A percentile compares a stretch with the other conserved stretches of the same genome.
phyloP scores from a whole-genome alignment of 345 rosid species.

The Psidium guajava region DNA sequence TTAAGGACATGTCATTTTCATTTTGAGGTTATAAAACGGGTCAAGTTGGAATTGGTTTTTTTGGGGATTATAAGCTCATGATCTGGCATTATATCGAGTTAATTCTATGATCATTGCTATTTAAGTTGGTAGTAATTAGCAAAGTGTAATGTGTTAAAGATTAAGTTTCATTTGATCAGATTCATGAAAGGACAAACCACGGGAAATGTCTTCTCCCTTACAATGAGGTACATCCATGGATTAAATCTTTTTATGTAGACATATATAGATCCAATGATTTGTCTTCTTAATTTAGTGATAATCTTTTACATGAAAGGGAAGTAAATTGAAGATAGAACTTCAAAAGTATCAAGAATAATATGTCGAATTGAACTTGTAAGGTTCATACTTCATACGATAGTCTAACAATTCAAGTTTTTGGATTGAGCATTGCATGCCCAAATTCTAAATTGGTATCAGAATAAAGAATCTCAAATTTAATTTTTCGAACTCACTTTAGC shows the following conservation, averaged over 20 bases:
- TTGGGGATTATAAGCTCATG: background rate
- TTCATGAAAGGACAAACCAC: background rate
- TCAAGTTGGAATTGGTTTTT: background rate
- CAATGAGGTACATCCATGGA: background rate
- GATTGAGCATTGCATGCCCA: background rate
- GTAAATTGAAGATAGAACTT: background rate
- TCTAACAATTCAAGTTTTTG: background rate
- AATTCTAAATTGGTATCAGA: background rate
- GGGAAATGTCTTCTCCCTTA: background rate
- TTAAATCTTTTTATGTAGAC: background rate
- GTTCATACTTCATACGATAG: background rate
- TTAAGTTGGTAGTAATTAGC: background rate
- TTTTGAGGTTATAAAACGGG: background rate
- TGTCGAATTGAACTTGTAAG: background rate
- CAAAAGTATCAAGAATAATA: background rate
- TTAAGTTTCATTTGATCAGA: background rate
- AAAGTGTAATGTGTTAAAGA: background rate
- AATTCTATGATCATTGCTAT: background rate
- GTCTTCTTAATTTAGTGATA: background rate
- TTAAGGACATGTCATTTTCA: background rate
- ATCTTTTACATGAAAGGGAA: background rate
- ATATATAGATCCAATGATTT: background rate
- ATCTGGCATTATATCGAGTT: background rate
- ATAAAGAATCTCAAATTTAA: background rate
- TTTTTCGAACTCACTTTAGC: background rate